Percentiles rank a stretch among this genome's conserved stretches.
phyloP scores from a whole-genome alignment of 2,329 filamentous ascomycete genomes.

The Fusarium bactridioides region DNA sequence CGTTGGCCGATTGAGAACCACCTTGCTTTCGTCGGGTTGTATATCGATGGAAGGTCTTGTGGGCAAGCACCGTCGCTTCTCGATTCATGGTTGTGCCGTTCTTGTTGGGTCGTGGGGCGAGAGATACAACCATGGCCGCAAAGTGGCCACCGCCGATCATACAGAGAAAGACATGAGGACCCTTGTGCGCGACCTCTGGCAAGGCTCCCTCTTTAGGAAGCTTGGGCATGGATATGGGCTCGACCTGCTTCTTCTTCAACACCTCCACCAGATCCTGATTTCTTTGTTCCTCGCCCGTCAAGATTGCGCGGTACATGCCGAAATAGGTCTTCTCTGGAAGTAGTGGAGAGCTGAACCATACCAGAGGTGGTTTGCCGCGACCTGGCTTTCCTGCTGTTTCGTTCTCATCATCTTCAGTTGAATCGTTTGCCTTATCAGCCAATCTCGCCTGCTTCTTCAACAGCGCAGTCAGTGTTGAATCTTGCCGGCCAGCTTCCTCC shows the following conservation, averaged over 20 bases:
- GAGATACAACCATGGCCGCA: constrained; percentile 91
- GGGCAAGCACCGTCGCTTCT: constrained; percentile 86
- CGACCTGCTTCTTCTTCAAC: constrained; percentile 79
- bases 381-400: constrained; percentile 56
- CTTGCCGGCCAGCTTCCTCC: constrained; percentile 62
- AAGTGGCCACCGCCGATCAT: constrained; percentile 99
- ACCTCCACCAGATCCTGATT: constrained; percentile 69
- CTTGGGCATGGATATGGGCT: constrained; percentile 63
- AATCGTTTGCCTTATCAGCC: constrained; percentile 58
- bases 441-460: constrained; percentile 85
- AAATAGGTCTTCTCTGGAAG: constrained; percentile 82
- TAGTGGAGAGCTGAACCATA: constrained; percentile 84
- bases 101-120: constrained; percentile 81
- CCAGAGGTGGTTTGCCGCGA: constrained; percentile 73
- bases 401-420: constrained; percentile 56
- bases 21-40: constrained; percentile 96
- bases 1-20: constrained; percentile 92
- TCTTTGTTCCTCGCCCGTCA: constrained; percentile 75
- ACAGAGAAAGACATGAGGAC: constrained; percentile 91
- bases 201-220: constrained; percentile 66
- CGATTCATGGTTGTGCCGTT: constrained; percentile 75
- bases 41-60: constrained; percentile 98
- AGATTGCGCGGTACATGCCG: constrained; percentile 84
- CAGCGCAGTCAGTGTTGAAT: constrained; percentile 77
- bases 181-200: constrained; percentile 65